Percentiles rank a stretch among this genome's conserved stretches.
Conservation (phyloP, 176 grass and related monocot species). For the Rhynchospora tenuis region DNA sequence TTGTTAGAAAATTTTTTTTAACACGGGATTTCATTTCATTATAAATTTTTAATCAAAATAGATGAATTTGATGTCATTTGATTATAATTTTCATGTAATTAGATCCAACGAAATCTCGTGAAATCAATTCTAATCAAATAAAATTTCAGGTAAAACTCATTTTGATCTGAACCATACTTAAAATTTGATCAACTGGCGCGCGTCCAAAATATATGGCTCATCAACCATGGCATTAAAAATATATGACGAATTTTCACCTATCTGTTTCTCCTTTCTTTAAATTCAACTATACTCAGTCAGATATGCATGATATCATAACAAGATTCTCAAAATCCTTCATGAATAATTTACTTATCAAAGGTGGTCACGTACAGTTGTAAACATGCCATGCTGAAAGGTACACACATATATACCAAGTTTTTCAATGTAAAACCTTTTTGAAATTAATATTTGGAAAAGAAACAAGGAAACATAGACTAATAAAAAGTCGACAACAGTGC, state of each 20-base stretch:
- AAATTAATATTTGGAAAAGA: too few relatives aligned
- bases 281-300: too few relatives aligned
- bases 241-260: background rate
- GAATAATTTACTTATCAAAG: background rate
- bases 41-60: too few relatives aligned
- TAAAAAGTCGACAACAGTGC: background rate
- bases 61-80: too few relatives aligned
- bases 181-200: background rate
- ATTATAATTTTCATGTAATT: too few relatives aligned
- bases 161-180: background rate
- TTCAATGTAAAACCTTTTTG: too few relatives aligned
- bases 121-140: too few relatives aligned
- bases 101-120: too few relatives aligned
- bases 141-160: too few relatives aligned
- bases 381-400: background rate
- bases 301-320: background rate
- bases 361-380: background rate
- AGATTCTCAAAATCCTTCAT: background rate
- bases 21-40: too few relatives aligned
- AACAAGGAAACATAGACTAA: too few relatives aligned
- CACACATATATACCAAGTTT: background rate
- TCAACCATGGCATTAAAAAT: background rate
- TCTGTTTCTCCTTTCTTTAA: background rate
- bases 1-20: too few relatives aligned
- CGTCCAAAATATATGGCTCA: background rate